A percentile compares a stretch with the other conserved stretches of the same genome.
phyloP scores from a whole-genome alignment of 1,284 basidiomycete genomes.

The Trichosporon sp. region DNA sequence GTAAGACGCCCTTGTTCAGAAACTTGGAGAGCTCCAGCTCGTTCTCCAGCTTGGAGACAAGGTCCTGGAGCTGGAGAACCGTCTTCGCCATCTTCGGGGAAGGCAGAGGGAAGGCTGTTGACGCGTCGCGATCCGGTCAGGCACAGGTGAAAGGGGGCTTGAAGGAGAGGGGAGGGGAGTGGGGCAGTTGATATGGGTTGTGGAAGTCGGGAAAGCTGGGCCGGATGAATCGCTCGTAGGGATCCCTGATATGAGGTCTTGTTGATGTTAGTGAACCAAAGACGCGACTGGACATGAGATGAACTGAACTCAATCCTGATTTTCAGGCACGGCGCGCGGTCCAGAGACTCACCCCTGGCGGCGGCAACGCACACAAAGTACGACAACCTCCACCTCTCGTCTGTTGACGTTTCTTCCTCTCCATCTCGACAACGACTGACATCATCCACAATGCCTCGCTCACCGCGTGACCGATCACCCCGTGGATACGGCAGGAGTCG shows the following conservation, averaged over 20 bases:
- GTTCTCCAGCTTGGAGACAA: constrained; percentile 25
- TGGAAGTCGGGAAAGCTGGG: neutral
- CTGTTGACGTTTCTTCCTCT: constrained; percentile 6
- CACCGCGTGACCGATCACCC: constrained; percentile 27
- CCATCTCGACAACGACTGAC: constrained; percentile 24
- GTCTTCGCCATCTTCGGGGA: constrained; percentile 16
- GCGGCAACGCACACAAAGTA: constrained; percentile 14
- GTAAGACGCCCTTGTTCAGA: constrained; percentile 50
- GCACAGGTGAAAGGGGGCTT: neutral
- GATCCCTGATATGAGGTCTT: neutral
- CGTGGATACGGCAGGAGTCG: constrained; percentile 19
- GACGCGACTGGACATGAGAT: constrained; percentile 17
- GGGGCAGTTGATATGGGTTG: neutral
- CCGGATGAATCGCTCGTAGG: too few relatives aligned
- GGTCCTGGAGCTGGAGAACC: constrained; percentile 18
- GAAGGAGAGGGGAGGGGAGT: neutral
- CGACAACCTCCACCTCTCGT: constrained; percentile 7
- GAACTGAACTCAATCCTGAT: neutral
- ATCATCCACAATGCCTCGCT: constrained; percentile 18
- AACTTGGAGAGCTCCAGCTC: constrained; percentile 50
- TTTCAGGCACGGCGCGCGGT: neutral
- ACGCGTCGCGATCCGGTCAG: constrained; percentile 12
- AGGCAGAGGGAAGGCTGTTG: constrained; percentile 7
- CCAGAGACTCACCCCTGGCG: neutral
- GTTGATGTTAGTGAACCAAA: neutral